These are phyloP conservation scores for Pyrenophora seminiperda DNA, from an alignment of 2,329 filamentous ascomycete genomes.

Conservation along the genomic window DNA sequence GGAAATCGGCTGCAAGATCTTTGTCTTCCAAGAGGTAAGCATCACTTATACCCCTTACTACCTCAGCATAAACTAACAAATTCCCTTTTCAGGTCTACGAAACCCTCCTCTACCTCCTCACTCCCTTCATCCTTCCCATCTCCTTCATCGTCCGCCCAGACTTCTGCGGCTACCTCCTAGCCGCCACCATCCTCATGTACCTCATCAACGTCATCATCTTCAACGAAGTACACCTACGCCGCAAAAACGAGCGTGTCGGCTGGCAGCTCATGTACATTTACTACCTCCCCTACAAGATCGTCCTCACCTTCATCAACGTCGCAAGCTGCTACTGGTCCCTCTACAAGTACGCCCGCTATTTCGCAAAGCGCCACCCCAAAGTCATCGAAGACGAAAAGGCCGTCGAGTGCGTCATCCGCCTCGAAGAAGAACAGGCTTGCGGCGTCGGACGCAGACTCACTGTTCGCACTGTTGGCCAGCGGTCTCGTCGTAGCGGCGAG, in stretches of 20 bases:
- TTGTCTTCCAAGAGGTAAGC: slow-evolving; percentile 54
- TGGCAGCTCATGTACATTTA: slow-evolving; percentile 49
- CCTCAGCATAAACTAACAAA: slow-evolving; percentile 22
- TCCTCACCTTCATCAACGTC: slow-evolving; percentile 54
- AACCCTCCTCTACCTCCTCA: slow-evolving; percentile 53
- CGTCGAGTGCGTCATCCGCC: slow-evolving; percentile 34
- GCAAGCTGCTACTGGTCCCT: slow-evolving; percentile 45
- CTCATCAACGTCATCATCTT: slow-evolving; percentile 53
- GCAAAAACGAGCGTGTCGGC: slow-evolving; percentile 52
- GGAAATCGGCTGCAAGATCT: slow-evolving; percentile 58
- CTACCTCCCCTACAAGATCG: slow-evolving; percentile 53
- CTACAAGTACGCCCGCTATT: slow-evolving; percentile 55
- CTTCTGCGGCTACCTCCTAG: slow-evolving; percentile 50
- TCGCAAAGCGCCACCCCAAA: slow-evolving; percentile 55
- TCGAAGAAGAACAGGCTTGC: slow-evolving; percentile 26
- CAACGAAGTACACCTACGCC: slow-evolving; percentile 56
- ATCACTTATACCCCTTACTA: background rate
- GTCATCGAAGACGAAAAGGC: slow-evolving; percentile 56
- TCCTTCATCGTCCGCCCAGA: slow-evolving; percentile 51
- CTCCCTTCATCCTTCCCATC: slow-evolving; percentile 55
- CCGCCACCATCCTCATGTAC: slow-evolving; percentile 51
- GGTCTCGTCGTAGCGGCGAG: slow-evolving; percentile 1
- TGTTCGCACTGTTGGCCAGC: slow-evolving; percentile 21
- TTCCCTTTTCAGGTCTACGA: slow-evolving; percentile 46
- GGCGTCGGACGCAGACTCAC: slow-evolving; percentile 32